Percentiles rank a stretch among this genome's conserved stretches.
These are phyloP conservation scores for Pleodorina starrii DNA, from an alignment of 139 green algal species.

Conservation along the genomic window DNA sequence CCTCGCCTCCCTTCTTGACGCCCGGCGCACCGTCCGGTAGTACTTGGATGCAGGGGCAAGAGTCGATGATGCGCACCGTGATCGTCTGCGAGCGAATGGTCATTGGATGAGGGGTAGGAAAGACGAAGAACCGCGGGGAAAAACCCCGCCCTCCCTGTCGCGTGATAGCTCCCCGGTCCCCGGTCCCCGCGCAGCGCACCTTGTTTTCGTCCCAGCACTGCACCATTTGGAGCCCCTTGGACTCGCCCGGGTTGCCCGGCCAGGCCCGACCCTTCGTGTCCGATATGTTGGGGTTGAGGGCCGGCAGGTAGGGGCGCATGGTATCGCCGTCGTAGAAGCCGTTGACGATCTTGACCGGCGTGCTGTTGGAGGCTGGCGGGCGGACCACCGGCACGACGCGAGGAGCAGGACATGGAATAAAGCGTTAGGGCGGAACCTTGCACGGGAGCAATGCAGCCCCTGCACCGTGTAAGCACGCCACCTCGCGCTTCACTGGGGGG, in stretches of 20 bases:
- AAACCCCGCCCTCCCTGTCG: too few species aligned
- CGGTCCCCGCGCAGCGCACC: too few species aligned
- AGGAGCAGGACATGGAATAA: too few species aligned
- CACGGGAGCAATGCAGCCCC: too few species aligned
- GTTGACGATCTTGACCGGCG: slow-evolving; percentile 27
- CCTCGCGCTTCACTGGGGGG: too few species aligned
- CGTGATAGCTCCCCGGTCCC: too few species aligned
- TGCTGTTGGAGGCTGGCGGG: slow-evolving; percentile 30
- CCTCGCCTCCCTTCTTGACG: slow-evolving; percentile 55
- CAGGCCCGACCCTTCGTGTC: slow-evolving; percentile 56
- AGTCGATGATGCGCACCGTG: slow-evolving; percentile 65
- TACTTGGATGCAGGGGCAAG: slow-evolving; percentile 70
- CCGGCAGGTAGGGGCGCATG: slow-evolving; percentile 52
- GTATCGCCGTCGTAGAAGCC: slow-evolving; percentile 56
- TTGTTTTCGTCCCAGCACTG: slow-evolving; percentile 51
- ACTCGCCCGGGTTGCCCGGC: slow-evolving; percentile 62
- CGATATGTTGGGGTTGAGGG: slow-evolving; percentile 52
- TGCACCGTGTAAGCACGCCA: too few species aligned
- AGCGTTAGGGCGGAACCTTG: too few species aligned
- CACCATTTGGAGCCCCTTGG: slow-evolving; percentile 21
- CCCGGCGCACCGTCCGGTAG: slow-evolving; percentile 60
- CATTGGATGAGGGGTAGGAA: too few species aligned
- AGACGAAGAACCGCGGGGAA: too few species aligned
- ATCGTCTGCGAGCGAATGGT: too few species aligned
- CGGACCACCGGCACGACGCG: not conserved